Percentiles rank a stretch among this genome's conserved stretches.
Conservation (phyloP, 2,329 filamentous ascomycete species). For the Penicillium sp. region DNA sequence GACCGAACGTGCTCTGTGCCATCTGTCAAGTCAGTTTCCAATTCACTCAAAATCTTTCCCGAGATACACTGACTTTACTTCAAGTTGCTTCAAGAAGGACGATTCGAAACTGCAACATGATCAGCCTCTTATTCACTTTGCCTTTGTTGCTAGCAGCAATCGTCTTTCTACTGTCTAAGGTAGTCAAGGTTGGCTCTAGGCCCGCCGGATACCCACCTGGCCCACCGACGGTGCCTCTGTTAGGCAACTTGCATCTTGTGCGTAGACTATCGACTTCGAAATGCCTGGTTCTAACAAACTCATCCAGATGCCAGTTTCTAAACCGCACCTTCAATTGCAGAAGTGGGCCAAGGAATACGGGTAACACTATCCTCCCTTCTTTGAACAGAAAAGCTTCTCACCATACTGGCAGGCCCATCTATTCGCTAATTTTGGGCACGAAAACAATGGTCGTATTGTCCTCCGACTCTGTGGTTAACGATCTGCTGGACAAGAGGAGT, state of each 20-base stretch:
- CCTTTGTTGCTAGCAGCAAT: too few species aligned
- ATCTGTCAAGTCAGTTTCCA: too few species aligned
- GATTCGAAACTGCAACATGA: too few species aligned
- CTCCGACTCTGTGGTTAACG: slow-evolving; percentile 49
- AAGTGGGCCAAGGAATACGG: slow-evolving; percentile 57
- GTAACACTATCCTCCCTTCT: too few species aligned
- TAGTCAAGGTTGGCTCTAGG: neutral
- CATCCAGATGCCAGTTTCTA: neutral
- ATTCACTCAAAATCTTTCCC: too few species aligned
- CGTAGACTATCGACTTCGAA: too few species aligned
- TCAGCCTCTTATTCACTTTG: too few species aligned
- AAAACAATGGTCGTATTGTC: slow-evolving; percentile 51
- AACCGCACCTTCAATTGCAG: slow-evolving; percentile 48
- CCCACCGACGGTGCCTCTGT: neutral
- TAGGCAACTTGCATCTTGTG: neutral
- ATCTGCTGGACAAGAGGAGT: slow-evolving; percentile 54
- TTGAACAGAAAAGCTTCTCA: too few species aligned
- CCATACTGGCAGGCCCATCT: slow-evolving; percentile 39
- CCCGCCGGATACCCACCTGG: neutral
- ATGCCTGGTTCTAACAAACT: too few species aligned
- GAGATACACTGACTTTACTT: too few species aligned
- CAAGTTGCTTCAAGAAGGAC: too few species aligned
- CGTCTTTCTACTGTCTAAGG: neutral
- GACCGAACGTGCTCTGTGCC: too few species aligned
- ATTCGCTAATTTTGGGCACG: slow-evolving; percentile 53